Base-by-base conservation (phyloP, 2,329 filamentous ascomycete species). In the Arthrobotrys megalospora region DNA sequence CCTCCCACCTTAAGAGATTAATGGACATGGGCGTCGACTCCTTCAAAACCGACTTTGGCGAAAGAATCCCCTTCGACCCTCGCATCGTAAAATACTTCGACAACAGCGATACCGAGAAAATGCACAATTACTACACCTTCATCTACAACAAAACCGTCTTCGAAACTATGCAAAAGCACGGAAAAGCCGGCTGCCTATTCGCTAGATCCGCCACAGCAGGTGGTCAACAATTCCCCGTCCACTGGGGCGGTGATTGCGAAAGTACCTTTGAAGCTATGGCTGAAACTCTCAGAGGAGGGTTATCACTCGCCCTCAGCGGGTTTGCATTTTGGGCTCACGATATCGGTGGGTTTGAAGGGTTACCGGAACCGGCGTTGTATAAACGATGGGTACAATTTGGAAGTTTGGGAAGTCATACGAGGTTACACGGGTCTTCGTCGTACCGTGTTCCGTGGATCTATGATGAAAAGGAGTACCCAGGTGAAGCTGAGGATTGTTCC, bases 351-450 rank as follows among this genome's bases (percentile, higher is more conserved):
- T 92, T 93, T 81, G 91, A 93, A 82, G 91, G 91, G 1, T 87
- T 84, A 3, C 91, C 91, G 2, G 87, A 86, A 1, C 90, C 89
- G 0, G 90, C 89, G 85, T 88, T 93, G 81, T 93, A 93, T 84
- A 93, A 93, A 85, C 89, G 91, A 60, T 93, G 91, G 91, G 90
- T 93, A 5, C 90, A 90, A n/a, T 92, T 93, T 83, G 91, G 91
- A 0, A 86, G 93, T 0, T 84, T 93, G 47, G 92, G 90, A 80
- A 89, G 88, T 8, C 91, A 93, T 83, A 91, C 90, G 43, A 88
- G 91, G 12, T 86, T 93, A 10, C 91, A 93, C 82, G 91, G 91
- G 1, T 91, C 89, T 63, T 88, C 86, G 77, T 91, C 89, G 2
- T 93, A 92, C 84, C 90, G 91, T 16, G 91, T 93, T n/a, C 91